These are phyloP conservation scores for Diatrype stigma DNA, from an alignment of 2,329 filamentous ascomycete genomes.

Conservation along the genomic window DNA sequence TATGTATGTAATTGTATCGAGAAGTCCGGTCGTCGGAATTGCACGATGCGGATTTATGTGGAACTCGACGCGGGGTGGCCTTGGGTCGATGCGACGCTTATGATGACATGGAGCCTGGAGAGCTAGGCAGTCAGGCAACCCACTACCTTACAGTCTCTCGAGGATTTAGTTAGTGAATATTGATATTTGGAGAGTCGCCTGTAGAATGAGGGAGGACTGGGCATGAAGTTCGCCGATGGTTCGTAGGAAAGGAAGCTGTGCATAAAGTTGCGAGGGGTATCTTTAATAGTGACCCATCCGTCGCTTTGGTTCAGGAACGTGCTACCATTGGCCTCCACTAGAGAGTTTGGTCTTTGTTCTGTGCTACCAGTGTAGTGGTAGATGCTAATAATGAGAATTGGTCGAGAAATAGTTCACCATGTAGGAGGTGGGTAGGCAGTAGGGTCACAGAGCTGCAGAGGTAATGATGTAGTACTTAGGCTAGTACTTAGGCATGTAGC, in stretches of 20 bases:
- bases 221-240: not conserved
- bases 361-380: too few species aligned
- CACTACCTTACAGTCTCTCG: too few species aligned
- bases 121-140: too few species aligned
- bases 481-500: too few species aligned
- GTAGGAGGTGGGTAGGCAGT: too few species aligned
- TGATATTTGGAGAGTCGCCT: too few species aligned
- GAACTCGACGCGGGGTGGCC: not conserved
- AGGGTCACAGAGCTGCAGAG: not conserved
- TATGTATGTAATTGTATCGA: slow-evolving; percentile 12
- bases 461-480: too few species aligned
- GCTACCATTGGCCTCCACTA: not conserved
- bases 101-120: not conserved
- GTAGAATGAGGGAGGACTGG: too few species aligned
- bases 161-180: too few species aligned
- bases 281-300: not conserved
- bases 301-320: not conserved
- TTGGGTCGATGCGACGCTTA: not conserved
- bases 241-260: not conserved
- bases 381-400: not conserved
- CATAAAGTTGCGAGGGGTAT: not conserved
- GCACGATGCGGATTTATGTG: not conserved
- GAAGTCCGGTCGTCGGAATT: slow-evolving; percentile 13
- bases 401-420: not conserved
- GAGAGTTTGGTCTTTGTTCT: not conserved